phyloP scores from a whole-genome alignment of 768 basidiomycete genomes.

The Lactifluus subvellereus region DNA sequence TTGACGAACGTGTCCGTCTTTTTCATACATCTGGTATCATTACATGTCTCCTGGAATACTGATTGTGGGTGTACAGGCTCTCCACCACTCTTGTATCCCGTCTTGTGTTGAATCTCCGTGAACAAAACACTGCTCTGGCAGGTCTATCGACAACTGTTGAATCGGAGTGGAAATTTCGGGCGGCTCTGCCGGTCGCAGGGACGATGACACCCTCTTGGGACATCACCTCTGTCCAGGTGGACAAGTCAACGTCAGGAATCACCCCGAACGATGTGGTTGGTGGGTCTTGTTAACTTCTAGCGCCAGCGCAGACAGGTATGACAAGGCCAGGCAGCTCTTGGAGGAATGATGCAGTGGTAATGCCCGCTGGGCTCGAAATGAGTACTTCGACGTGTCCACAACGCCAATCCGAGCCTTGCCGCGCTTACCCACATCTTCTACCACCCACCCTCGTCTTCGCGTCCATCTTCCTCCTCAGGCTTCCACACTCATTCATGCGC shows the following conservation, averaged over 20 bases:
- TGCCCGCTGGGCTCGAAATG: too few species aligned
- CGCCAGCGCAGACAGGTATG: too few species aligned
- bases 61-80: neutral
- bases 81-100: slow-evolving; percentile 2
- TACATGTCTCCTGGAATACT: neutral
- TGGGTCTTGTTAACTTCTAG: neutral
- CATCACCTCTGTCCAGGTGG: neutral
- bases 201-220: neutral
- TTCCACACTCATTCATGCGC: too few species aligned
- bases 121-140: neutral
- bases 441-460: too few species aligned
- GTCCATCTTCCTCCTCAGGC: too few species aligned
- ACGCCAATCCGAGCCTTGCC: too few species aligned
- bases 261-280: neutral
- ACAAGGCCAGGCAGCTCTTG: neutral
- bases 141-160: neutral
- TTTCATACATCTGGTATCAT: neutral
- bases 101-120: slow-evolving; percentile 6
- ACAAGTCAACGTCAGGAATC: neutral
- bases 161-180: neutral
- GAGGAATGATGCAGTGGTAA: too few species aligned
- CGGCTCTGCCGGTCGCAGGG: neutral
- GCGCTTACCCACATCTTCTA: too few species aligned
- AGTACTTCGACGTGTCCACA: too few species aligned
- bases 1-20: slow-evolving; percentile 14